Percentiles rank a stretch among this genome's conserved stretches.
phyloP scores from a whole-genome alignment of 2,329 filamentous ascomycete genomes.

The Sporothrix globosa region DNA sequence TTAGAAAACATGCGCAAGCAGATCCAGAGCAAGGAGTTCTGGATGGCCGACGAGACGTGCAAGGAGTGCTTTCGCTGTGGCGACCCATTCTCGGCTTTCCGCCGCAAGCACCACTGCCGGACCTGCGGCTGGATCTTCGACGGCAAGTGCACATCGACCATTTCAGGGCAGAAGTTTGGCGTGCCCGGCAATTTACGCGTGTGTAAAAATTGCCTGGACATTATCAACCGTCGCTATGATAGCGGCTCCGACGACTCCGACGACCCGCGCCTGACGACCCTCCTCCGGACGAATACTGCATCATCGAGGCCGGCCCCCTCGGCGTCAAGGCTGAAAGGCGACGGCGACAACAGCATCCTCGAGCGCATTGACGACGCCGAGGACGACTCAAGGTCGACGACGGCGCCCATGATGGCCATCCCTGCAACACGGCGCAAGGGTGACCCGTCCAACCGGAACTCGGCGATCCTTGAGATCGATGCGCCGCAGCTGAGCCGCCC shows the following conservation, averaged over 20 bases:
- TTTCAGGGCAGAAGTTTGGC: slow-evolving; percentile 83
- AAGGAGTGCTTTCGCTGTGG: slow-evolving; percentile 96
- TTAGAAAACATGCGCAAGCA: slow-evolving; percentile 78
- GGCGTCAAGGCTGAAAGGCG: slow-evolving; percentile 43
- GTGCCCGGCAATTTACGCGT: slow-evolving; percentile 83
- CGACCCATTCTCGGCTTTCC: slow-evolving; percentile 87
- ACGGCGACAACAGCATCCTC: slow-evolving; percentile 48
- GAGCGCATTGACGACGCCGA: slow-evolving; percentile 51
- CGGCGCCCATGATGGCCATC: slow-evolving; percentile 73
- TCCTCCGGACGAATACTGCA: slow-evolving; percentile 60
- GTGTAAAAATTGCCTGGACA: slow-evolving; percentile 87
- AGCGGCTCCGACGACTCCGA: slow-evolving; percentile 86
- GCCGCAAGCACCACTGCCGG: slow-evolving; percentile 94
- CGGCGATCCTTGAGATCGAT: slow-evolving; percentile 88
- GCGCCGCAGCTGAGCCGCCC: slow-evolving; percentile 81
- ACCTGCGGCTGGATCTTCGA: slow-evolving; percentile 99
- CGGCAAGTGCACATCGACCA: slow-evolving; percentile 90
- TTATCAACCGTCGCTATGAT: slow-evolving; percentile 88
- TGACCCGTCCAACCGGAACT: slow-evolving; percentile 76
- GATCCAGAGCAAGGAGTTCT: slow-evolving; percentile 91
- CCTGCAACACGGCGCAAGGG: slow-evolving; percentile 66
- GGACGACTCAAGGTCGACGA: slow-evolving; percentile 58
- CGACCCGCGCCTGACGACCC: slow-evolving; percentile 67
- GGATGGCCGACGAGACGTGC: slow-evolving; percentile 99
- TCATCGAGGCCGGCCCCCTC: slow-evolving; percentile 48